Evolutionary conservation across 148 eudicot species (phyloP), one percentile per base, ranked within the genome.

Genomic region (Fagopyrum homotropicum): DNA sequence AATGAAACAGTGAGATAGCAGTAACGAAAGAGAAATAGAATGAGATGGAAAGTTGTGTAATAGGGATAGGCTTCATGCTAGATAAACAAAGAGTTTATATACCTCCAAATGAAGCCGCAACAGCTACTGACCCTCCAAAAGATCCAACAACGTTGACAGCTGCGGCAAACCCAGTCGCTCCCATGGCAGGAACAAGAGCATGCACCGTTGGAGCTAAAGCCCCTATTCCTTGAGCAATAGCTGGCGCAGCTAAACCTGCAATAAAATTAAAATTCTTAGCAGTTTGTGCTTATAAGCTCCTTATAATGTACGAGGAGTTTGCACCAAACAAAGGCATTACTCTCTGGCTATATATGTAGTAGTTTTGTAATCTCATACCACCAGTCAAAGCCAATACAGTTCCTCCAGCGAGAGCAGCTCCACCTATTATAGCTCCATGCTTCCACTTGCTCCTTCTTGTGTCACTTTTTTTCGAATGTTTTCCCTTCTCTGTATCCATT

Each of bases 81-180:
- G 66, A 16, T 60, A 60, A 16, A 9, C 66, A 60, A 26, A 60
- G 11, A 19, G 22, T 60, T 16, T 76, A 50, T 30, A 66, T 75
- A 93, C 98, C 98, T 72, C 98, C 98, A 86, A 93, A 93, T 48
- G 96, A 93, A 70, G 98, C 98, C 76, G 92, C 96, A 15, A 93
- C 88, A 16, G 98, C 93, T 82, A 88, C 86, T 51, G 98, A 89
- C 75, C 96, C 98, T 60, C 90, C 88, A 77, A 85, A 87, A 79
- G 89, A 85, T 77, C 98, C 96, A 77, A 90, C 84, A 80, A 92
- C 91, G 73, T 75, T 81, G 69, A 96, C 98, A 80, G 88, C 93
- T 68, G 98, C 96, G 48, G 93, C 88, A 77, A 90, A 84, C 47
- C 98, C 98, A 75, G 90, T 79, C 40, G 88, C 91, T 69, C 96